These are phyloP conservation scores for Leccinum broughii DNA, from an alignment of 768 basidiomycete species.

Conservation along the genomic window DNA sequence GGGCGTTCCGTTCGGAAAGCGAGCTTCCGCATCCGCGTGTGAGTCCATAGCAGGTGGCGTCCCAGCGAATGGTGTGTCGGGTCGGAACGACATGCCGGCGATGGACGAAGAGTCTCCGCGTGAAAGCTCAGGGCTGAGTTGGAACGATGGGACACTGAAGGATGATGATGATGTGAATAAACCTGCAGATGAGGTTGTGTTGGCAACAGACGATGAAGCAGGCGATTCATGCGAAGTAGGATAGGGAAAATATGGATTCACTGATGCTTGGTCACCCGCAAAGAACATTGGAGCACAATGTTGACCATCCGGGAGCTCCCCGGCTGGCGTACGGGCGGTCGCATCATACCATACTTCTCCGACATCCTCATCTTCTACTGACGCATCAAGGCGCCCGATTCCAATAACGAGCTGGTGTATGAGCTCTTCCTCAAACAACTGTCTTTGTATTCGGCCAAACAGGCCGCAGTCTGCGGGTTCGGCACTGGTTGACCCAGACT, in stretches of 20 bases:
- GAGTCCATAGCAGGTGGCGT: slow-evolving; percentile 9
- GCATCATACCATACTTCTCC: slow-evolving; percentile 35
- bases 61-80: slow-evolving; percentile 15
- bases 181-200: slow-evolving; percentile 19
- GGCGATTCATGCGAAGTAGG: slow-evolving; percentile 34
- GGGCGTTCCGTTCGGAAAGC: slow-evolving; percentile 12
- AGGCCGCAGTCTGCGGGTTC: slow-evolving; percentile 37
- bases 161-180: slow-evolving; percentile 18
- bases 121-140: slow-evolving; percentile 15
- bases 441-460: slow-evolving; percentile 56
- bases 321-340: slow-evolving; percentile 32
- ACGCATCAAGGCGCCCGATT: slow-evolving; percentile 70
- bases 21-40: slow-evolving; percentile 10
- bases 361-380: slow-evolving; percentile 37
- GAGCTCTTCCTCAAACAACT: slow-evolving; percentile 77
- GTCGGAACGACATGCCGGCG: slow-evolving; percentile 14
- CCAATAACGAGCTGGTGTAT: slow-evolving; percentile 87
- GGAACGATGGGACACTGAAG: slow-evolving; percentile 15
- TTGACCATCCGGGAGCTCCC: slow-evolving; percentile 26
- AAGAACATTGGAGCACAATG: slow-evolving; percentile 11
- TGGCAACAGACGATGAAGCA: slow-evolving; percentile 22
- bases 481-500: slow-evolving; percentile 37
- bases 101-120: slow-evolving; percentile 17
- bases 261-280: slow-evolving; percentile 12
- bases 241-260: slow-evolving; percentile 58